Percentiles rank a stretch among this genome's conserved stretches.
phyloP scores from a whole-genome alignment of 225 moss, liverwort and hornwort species.

The Physcomitrium patens region DNA sequence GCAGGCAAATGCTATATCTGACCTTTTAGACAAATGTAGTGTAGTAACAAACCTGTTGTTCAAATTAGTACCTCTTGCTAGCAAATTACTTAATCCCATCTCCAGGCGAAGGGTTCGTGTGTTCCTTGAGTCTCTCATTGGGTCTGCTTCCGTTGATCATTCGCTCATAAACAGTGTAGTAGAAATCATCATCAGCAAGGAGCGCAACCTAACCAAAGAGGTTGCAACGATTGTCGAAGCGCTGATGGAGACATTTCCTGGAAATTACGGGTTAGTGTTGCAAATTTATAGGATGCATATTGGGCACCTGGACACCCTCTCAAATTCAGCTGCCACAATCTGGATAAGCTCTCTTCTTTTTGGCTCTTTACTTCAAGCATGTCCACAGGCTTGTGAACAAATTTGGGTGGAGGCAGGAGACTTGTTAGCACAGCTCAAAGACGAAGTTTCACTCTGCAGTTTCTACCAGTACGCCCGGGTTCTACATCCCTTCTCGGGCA shows the following conservation, averaged over 20 bases:
- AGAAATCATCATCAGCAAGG: slow-evolving; percentile 51
- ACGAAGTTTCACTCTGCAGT: slow-evolving; percentile 51
- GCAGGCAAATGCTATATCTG: slow-evolving; percentile 34
- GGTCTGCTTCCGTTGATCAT: slow-evolving; percentile 57
- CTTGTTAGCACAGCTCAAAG: slow-evolving; percentile 51
- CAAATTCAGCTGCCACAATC: slow-evolving; percentile 40
- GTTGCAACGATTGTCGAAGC: slow-evolving; percentile 69
- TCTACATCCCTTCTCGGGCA: slow-evolving; percentile 69
- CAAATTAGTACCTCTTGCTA: slow-evolving; percentile 62
- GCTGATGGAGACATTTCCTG: slow-evolving; percentile 69
- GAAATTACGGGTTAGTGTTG: slow-evolving; percentile 64
- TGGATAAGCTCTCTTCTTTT: slow-evolving; percentile 72
- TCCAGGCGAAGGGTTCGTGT: slow-evolving; percentile 70
- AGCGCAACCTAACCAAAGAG: slow-evolving; percentile 55
- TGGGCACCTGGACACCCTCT: slow-evolving; percentile 28
- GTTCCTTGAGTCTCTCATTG: slow-evolving; percentile 71
- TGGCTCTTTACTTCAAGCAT: slow-evolving; percentile 59
- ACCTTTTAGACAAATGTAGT: slow-evolving; percentile 71
- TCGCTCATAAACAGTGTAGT: slow-evolving; percentile 66
- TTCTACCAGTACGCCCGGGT: slow-evolving; percentile 56
- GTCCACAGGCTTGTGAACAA: slow-evolving; percentile 62
- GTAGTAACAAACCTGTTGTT: slow-evolving; percentile 48
- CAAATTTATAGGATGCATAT: slow-evolving; percentile 54
- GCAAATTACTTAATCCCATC: slow-evolving; percentile 45
- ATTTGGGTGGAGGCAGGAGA: slow-evolving; percentile 74